A percentile compares a stretch with the other conserved stretches of the same genome.
phyloP scores from a whole-genome alignment of 2,329 filamentous ascomycete genomes.

The Pseudogymnoascus verrucosus region DNA sequence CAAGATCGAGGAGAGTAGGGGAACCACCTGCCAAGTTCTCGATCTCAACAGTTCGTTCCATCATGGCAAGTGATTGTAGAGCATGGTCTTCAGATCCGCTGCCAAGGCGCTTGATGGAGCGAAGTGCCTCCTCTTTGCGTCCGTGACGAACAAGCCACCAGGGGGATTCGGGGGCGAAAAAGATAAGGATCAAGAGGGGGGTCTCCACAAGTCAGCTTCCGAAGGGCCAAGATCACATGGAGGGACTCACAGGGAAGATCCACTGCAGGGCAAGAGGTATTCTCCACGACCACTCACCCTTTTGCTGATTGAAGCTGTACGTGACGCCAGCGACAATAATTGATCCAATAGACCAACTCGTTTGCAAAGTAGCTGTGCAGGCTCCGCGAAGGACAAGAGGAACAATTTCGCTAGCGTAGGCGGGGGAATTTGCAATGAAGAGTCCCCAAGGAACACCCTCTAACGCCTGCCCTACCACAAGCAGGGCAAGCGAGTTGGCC shows the following conservation, averaged over 20 bases:
- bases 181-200: conserved; percentile 44
- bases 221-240: background rate
- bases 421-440: conserved; percentile 55
- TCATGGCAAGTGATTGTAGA: conserved; percentile 46
- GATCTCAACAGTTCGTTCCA: conserved; percentile 48
- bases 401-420: conserved; percentile 53
- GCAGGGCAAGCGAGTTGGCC: conserved; percentile 27
- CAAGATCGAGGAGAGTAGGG: conserved; percentile 43
- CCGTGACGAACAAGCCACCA: conserved; percentile 44
- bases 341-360: conserved; percentile 55
- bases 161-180: conserved; percentile 35
- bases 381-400: conserved; percentile 48
- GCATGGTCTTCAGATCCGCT: conserved; percentile 31
- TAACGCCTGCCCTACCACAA: conserved; percentile 46
- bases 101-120: conserved; percentile 42
- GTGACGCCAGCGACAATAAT: conserved; percentile 51
- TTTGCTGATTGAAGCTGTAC: conserved; percentile 40
- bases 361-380: conserved; percentile 52
- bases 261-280: conserved; percentile 49
- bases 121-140: conserved; percentile 30
- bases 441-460: conserved; percentile 56
- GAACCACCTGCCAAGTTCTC: conserved; percentile 33
- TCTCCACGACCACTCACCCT: conserved; percentile 30
- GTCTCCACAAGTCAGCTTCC: conserved; percentile 27
- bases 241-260: conserved; percentile 39